A percentile compares a stretch with the other conserved stretches of the same genome.
These are phyloP conservation scores for Colletotrichum magnum DNA, from an alignment of 2,329 filamentous ascomycete species.

Conservation along the genomic window DNA sequence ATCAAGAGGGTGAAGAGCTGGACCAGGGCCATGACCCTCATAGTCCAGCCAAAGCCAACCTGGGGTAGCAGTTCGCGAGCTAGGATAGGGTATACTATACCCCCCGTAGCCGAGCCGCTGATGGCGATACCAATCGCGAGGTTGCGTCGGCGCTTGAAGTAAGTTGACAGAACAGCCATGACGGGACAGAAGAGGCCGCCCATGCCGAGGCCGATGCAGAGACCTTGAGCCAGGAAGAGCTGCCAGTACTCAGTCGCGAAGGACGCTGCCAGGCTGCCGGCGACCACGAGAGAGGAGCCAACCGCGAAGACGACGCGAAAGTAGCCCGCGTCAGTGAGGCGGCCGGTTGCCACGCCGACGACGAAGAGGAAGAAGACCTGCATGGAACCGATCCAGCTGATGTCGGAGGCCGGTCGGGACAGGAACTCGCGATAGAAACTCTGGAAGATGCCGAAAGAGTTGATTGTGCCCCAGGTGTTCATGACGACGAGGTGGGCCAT, in stretches of 20 bases:
- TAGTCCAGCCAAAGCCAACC: constrained; percentile 72
- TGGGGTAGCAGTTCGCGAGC: constrained; percentile 66
- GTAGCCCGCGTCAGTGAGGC: constrained; percentile 59
- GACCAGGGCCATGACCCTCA: constrained; percentile 73
- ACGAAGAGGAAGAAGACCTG: constrained; percentile 60
- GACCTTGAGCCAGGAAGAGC: constrained; percentile 63
- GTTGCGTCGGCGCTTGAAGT: constrained; percentile 66
- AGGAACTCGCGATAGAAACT: constrained; percentile 54
- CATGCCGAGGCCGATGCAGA: constrained; percentile 65
- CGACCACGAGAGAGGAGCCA: constrained; percentile 53
- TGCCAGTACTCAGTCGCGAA: constrained; percentile 61
- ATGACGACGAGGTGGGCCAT: constrained; percentile 52
- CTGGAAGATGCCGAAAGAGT: constrained; percentile 62
- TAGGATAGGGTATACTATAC: constrained; percentile 65
- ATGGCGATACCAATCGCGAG: constrained; percentile 72
- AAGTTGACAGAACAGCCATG: constrained; percentile 70
- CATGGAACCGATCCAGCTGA: constrained; percentile 62
- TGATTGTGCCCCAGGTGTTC: constrained; percentile 57
- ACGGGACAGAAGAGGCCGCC: constrained; percentile 69
- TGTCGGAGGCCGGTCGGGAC: constrained; percentile 49
- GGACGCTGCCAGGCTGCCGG: constrained; percentile 61
- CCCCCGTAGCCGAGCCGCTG: constrained; percentile 67
- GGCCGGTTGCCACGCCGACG: constrained; percentile 58
- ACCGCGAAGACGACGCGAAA: constrained; percentile 55
- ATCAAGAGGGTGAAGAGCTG: constrained; percentile 81